Base-by-base conservation (phyloP, 306 rosid species). In the Comarum palustre region DNA sequence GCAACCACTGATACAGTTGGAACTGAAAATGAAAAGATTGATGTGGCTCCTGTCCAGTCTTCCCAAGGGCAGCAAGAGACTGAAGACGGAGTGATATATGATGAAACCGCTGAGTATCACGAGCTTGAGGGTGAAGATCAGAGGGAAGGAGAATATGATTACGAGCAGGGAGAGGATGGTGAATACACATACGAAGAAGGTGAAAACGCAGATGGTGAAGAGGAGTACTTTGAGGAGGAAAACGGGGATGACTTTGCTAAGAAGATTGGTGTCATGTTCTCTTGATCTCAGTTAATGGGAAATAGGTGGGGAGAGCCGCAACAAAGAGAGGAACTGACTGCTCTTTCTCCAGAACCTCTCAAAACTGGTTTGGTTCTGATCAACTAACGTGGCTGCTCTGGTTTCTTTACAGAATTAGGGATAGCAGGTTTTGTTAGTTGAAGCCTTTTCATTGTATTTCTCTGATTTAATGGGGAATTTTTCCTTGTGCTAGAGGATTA, bases 241-340 rank as follows among this genome's bases (percentile, higher is more conserved):
- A 93, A 89, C 2, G 96, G 87, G 58, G 97, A 93, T 81, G 98
- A 93, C 82, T 90, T 93, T 69, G 98, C 97, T 16, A 93, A 93
- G 90, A 93, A 91, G 87, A 93, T 91, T 38, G 98, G 98, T 25
- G 97, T 86, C n/a, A 19, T 89, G 80, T 77, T 82, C 60, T 78
- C 91, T 4, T 90, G 85, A 84, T 77, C 51, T 34, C 43, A 17
- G 69, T 9, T 39, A 19, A 48, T 9, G 51, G 63, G 58, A 66
- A 60, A 31, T 60, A 17, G 66, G 66, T 20, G 60, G 31, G 31
- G 70, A 41, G 27, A 14, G 31, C 25, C 22, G 77, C n/a, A 47
- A 50, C 9, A 51, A 42, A 66, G 34, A 32, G 41, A 14, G 46
- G 66, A 45, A 41, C 45, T 25, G 41, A 24, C 60, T 72, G 57